Conservation (phyloP, 2,329 filamentous ascomycete genomes). For the Monascus ruber region DNA sequence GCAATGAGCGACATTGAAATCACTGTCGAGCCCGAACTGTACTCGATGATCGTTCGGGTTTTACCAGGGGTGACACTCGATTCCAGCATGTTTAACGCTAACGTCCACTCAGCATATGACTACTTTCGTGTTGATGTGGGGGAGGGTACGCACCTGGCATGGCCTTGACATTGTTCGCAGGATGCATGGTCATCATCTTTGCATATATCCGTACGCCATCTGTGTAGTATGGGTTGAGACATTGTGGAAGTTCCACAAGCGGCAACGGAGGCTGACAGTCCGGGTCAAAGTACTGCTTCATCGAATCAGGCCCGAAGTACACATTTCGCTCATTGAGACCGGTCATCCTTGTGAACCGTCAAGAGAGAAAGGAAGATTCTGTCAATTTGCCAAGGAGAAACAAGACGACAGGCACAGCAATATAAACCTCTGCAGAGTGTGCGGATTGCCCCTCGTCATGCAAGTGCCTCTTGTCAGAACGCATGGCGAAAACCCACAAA, state of each 20-base stretch:
- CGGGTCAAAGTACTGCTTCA: constrained; percentile 50
- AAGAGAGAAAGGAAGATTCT: too few species aligned
- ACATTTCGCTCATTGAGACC: constrained; percentile 38
- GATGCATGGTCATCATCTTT: constrained; percentile 55
- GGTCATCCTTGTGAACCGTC: constrained; percentile 8
- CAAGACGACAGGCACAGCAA: too few species aligned
- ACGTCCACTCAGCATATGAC: neutral
- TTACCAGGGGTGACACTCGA: constrained; percentile 31
- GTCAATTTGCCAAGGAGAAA: too few species aligned
- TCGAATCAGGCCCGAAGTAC: constrained; percentile 46
- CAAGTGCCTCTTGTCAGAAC: neutral
- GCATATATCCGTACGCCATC: constrained; percentile 54
- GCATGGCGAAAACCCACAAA: neutral
- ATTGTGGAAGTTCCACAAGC: constrained; percentile 48
- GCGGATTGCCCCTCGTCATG: too few species aligned
- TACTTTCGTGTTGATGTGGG: too few species aligned
- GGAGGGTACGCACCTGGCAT: constrained; percentile 35
- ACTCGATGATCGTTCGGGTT: constrained; percentile 46
- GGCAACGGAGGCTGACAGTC: constrained; percentile 47
- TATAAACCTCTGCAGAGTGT: too few species aligned
- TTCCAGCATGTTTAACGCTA: constrained; percentile 42
- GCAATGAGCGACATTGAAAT: constrained; percentile 48
- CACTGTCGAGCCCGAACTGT: constrained; percentile 52
- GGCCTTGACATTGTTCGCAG: constrained; percentile 54
- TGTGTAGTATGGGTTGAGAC: constrained; percentile 45